phyloP scores from a whole-genome alignment of 1,139 yeast genomes.

The Hyphopichia fennica region DNA sequence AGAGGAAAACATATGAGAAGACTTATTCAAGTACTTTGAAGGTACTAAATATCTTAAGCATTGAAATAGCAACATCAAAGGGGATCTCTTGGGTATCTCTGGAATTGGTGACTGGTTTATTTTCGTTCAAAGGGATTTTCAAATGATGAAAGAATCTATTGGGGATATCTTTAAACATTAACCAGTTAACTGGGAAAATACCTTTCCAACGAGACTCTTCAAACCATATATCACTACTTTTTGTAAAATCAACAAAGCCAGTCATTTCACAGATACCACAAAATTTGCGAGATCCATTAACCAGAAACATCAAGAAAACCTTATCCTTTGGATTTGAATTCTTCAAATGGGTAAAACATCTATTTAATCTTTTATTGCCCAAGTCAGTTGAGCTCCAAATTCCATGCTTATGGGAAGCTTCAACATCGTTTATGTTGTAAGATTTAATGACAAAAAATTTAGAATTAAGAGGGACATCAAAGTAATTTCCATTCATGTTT shows the following conservation, averaged over 20 bases:
- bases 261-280: constrained; percentile 65
- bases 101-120: constrained; percentile 56
- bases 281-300: constrained; percentile 58
- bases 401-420: constrained; percentile 46
- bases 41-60: constrained; percentile 44
- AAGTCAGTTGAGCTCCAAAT: constrained; percentile 62
- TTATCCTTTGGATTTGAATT: constrained; percentile 16
- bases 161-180: constrained; percentile 49
- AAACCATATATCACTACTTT: constrained; percentile 47
- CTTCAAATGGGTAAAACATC: constrained; percentile 17
- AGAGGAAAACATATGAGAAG: no score
- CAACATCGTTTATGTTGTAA: constrained; percentile 47
- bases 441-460: constrained; percentile 60
- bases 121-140: constrained; percentile 43
- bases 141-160: constrained; percentile 48
- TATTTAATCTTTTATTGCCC: constrained; percentile 54
- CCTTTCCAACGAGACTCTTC: constrained; percentile 53
- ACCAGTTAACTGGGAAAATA: constrained; percentile 54
- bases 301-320: constrained; percentile 55
- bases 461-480: constrained; percentile 21
- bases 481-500: not conserved
- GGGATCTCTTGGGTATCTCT: constrained; percentile 60
- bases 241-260: constrained; percentile 33
- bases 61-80: constrained; percentile 43
- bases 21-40: constrained; percentile 14